Percentiles rank a stretch among this genome's conserved stretches.
These are phyloP conservation scores for Vanrija sp. DNA, from an alignment of 1,284 basidiomycete genomes.

Conservation along the genomic window DNA sequence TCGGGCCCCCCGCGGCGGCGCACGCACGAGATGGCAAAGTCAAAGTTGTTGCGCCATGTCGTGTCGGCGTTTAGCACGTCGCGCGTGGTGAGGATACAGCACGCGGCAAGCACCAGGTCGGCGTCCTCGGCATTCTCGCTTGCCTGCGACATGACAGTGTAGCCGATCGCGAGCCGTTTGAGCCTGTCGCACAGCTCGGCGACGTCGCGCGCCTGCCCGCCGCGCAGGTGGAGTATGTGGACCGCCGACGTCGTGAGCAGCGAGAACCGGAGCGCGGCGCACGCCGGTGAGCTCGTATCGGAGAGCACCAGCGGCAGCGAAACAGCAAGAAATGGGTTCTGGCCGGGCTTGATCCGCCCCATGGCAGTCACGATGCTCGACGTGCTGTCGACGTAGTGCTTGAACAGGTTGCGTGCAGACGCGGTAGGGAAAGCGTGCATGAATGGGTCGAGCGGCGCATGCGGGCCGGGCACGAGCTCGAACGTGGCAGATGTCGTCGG, in stretches of 20 bases:
- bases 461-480: not conserved
- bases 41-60: slow-evolving; percentile 18
- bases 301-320: slow-evolving; percentile 12
- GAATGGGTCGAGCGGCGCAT: slow-evolving; percentile 8
- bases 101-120: slow-evolving; percentile 14
- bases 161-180: slow-evolving; percentile 3
- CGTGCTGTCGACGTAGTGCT: slow-evolving; percentile 15
- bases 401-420: slow-evolving; percentile 15
- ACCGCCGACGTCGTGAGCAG: slow-evolving; percentile 19
- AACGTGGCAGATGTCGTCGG: not conserved
- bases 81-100: slow-evolving; percentile 14
- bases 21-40: slow-evolving; percentile 16
- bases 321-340: slow-evolving; percentile 15
- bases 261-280: slow-evolving; percentile 14
- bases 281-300: slow-evolving; percentile 6
- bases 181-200: slow-evolving; percentile 2
- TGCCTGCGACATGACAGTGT: slow-evolving; percentile 3
- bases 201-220: not conserved
- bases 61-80: slow-evolving; percentile 15
- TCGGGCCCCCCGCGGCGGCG: slow-evolving; percentile 15
- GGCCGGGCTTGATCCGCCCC: slow-evolving; percentile 1
- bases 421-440: slow-evolving; percentile 17
- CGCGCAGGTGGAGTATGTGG: slow-evolving; percentile 13
- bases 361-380: slow-evolving; percentile 17
- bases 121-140: slow-evolving; percentile 1